phyloP scores from a whole-genome alignment of 768 basidiomycete species.

The Tubosaeta sp. region DNA sequence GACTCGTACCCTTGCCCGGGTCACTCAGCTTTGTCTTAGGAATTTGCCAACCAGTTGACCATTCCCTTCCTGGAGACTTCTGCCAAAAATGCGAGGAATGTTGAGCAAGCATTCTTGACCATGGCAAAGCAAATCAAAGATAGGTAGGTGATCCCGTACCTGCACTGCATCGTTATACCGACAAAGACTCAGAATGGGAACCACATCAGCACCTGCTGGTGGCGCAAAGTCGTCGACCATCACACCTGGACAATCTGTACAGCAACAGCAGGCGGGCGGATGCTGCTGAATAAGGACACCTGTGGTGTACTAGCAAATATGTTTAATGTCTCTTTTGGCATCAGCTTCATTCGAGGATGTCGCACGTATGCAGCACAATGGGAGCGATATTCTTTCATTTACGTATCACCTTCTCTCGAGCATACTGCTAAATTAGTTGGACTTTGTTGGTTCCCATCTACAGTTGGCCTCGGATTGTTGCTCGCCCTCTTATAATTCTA shows the following conservation, averaged over 20 bases:
- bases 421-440: conserved; percentile 22
- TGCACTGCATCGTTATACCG: neutral
- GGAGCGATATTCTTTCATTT: conserved; percentile 32
- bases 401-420: conserved; percentile 29
- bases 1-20: neutral
- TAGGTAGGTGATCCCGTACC: conserved; percentile 46
- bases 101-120: conserved; percentile 98
- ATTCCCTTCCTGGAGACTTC: conserved; percentile 98
- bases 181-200: conserved; percentile 63
- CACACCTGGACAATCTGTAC: conserved; percentile 79
- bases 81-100: conserved; percentile 98
- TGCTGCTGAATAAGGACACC: conserved; percentile 62
- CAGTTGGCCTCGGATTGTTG: conserved; percentile 25
- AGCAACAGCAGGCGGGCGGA: conserved; percentile 64
- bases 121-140: conserved; percentile 97
- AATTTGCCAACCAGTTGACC: conserved; percentile 91
- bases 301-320: conserved; percentile 16
- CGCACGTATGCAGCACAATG: conserved; percentile 27
- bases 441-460: conserved; percentile 25
- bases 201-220: conserved; percentile 68
- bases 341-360: conserved; percentile 19
- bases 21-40: conserved; percentile 40
- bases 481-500: conserved; percentile 17
- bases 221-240: conserved; percentile 80
- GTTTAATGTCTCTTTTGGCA: conserved; percentile 13